Base-by-base conservation (phyloP, 2,329 filamentous ascomycete species). In the Aciculosporium take region DNA sequence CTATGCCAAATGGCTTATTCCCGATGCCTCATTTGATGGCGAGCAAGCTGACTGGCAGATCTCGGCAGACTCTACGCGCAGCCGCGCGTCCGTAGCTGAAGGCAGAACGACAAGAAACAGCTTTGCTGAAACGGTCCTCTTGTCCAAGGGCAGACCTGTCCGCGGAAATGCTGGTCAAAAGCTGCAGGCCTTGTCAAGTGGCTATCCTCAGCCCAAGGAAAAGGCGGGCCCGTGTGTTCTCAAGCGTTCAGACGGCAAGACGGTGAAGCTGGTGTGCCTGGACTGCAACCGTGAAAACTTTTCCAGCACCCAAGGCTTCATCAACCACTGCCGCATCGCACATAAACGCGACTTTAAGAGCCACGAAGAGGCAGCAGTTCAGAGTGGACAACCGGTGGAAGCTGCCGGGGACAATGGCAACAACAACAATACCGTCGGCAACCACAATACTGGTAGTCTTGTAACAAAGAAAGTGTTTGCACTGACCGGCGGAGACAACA, bases 321-420 rank as follows among this genome's bases (percentile, higher is more conserved):
- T 98, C 65, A 98, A 98, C 56, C 91, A 98, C 58, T 96, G 89
- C 58, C 86, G 91, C 43, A 96, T 98, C 53, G 87, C 88, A 21
- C 91, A 98, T 63, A 84, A 82, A 57, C 75, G 85, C 45, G 87
- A 93, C 48, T 96, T 88, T 68, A 89, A 94, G 64, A 95, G 86
- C 52, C 91, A 98, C 55, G 89, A 96, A 59, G 85, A 88, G 54
- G 91, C 91, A 47, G 91, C 89, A 27, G 72, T 88, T 42, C 82
- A 84, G 45, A 93, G 86, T 51, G 91, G 91, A 40, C 80, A 88
- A 50, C 77, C 82, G 10, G 76, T 94, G 44, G 84, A 94, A 17
- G 47, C 49, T 7, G 43, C 49, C 7, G 43, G 49, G 2, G 51
- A 57, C 42, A 35, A 23, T 5, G 4, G 20, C 18, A 30, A 20